Evolutionary conservation across 2,329 filamentous ascomycete genomes (phyloP), one percentile per base, ranked within the genome.

Genomic region (Hymenoscyphus fructigenus): DNA sequence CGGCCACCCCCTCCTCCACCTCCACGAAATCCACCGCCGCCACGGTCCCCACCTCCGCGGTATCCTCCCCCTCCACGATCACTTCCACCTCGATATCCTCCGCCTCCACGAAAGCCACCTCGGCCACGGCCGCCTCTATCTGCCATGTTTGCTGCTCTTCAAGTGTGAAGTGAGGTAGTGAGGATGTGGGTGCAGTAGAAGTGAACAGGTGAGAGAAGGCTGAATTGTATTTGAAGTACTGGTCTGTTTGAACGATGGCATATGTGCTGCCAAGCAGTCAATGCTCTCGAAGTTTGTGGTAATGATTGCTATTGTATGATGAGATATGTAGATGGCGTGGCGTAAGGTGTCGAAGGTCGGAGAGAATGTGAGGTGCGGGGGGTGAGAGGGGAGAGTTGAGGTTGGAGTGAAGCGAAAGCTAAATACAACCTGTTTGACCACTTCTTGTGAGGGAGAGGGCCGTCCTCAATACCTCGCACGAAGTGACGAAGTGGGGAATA

Each of bases 31-130:
- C 75, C 69, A 26, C 74, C 67, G 41, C 73, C 70, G 23, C 74
- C 70, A 47, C 61, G 50, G 5, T 57, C 59, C 12, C 70, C 72
- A 44, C 74, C 72, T 36, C 75, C 69, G 61, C 73, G 69, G 65
- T 58, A 72, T 28, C 60, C 60, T 57, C 72, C 69, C 36, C 75
- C 68, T 38, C 73, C 69, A 61, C 65, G 61, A 10, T 67, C 71
- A 44, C 75, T 72, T 47, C 75, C 70, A 41, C 75, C 70, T 23
- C 74, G 65, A 47, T 72, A 69, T 28, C 75, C 71, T 34, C 76
- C 72, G 53, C 74, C 70, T 41, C 75, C 70, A 20, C 73, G 66
- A 53, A 72, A 69, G 28, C 75, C 70, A 26, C 75, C 73, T n/a
- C 53, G 23, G 29, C 75, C 70, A 58, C 74, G 65, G 29, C 62